A percentile compares a stretch with the other conserved stretches of the same genome.
Evolutionary conservation across 106 monocot species (phyloP).

Genomic region (Allium fistulosum): DNA sequence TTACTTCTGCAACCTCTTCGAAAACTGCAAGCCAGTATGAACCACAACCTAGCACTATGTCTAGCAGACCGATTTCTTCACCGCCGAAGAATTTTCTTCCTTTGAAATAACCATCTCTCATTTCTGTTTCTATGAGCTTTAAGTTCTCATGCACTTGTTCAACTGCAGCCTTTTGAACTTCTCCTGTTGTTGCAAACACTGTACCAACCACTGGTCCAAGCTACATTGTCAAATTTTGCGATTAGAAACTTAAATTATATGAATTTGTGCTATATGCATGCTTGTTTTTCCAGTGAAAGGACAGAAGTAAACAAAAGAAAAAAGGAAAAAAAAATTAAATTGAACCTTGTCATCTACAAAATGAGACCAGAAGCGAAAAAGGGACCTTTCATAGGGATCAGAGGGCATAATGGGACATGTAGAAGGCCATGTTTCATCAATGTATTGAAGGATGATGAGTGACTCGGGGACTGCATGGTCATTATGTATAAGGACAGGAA

Average conservation of each 20-base stretch:
- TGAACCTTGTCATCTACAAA: constrained; percentile 47
- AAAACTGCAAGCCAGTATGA: constrained; percentile 62
- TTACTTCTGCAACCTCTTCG: constrained; percentile 49
- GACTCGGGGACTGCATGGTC: constrained; percentile 51
- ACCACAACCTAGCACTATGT: constrained; percentile 74
- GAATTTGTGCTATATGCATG: too few species aligned
- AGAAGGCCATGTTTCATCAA: constrained; percentile 41
- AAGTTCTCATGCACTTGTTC: constrained; percentile 45
- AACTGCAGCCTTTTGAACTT: constrained; percentile 41
- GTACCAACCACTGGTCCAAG: constrained; percentile 37
- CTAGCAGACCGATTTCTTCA: constrained; percentile 54
- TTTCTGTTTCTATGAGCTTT: constrained; percentile 48
- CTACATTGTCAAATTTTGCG: constrained; percentile 12
- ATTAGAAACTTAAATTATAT: too few species aligned
- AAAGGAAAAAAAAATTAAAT: neutral
- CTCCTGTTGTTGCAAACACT: constrained; percentile 54
- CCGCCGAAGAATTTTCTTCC: constrained; percentile 76
- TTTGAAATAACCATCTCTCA: constrained; percentile 58
- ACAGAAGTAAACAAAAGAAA: neutral
- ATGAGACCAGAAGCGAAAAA: constrained; percentile 57
- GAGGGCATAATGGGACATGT: constrained; percentile 26
- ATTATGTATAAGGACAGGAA: constrained; percentile 56
- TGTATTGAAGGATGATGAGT: constrained; percentile 61
- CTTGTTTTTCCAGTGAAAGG: too few species aligned
- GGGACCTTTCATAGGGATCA: constrained; percentile 38